Evolutionary conservation across 2,329 filamentous ascomycete genomes (phyloP).

Genomic region (Apiospora saccharicola): DNA sequence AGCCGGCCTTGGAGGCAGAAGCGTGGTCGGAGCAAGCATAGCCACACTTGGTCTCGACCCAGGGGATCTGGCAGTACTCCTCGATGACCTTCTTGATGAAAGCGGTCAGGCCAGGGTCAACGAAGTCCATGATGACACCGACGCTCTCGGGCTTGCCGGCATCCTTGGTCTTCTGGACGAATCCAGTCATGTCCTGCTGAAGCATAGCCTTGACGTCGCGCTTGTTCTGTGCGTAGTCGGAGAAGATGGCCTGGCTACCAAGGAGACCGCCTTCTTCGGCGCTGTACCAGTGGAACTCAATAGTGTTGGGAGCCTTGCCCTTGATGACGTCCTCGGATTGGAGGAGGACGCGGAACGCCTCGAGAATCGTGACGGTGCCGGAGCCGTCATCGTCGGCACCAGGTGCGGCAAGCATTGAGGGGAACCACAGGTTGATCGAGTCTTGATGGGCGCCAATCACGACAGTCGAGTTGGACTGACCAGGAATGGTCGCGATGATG

Average conservation of each 20-base stretch:
- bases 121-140: slow-evolving; percentile 91
- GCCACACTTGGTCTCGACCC: slow-evolving; percentile 85
- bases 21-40: slow-evolving; percentile 84
- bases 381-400: slow-evolving; percentile 97
- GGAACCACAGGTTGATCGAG: slow-evolving; percentile 91
- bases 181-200: slow-evolving; percentile 98
- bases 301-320: slow-evolving; percentile 80
- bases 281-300: slow-evolving; percentile 95
- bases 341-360: slow-evolving; percentile 84
- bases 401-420: slow-evolving; percentile 82
- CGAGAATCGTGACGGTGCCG: slow-evolving; percentile 92
- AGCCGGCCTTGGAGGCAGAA: slow-evolving; percentile 76
- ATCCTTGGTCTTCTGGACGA: slow-evolving; percentile 81
- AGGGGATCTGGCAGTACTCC: slow-evolving; percentile 88
- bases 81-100: slow-evolving; percentile 92
- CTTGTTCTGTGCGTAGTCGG: slow-evolving; percentile 74
- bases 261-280: slow-evolving; percentile 77
- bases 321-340: slow-evolving; percentile 72
- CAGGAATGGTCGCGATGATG: slow-evolving; percentile 91
- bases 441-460: slow-evolving; percentile 94
- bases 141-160: slow-evolving; percentile 85
- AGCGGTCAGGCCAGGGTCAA: slow-evolving; percentile 80
- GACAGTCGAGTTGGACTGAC: slow-evolving; percentile 82
- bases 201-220: slow-evolving; percentile 93
- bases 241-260: slow-evolving; percentile 85